These are phyloP conservation scores for Centrapalus pauciflorus DNA, from an alignment of 129 eudicot genomes.

Conservation along the genomic window DNA sequence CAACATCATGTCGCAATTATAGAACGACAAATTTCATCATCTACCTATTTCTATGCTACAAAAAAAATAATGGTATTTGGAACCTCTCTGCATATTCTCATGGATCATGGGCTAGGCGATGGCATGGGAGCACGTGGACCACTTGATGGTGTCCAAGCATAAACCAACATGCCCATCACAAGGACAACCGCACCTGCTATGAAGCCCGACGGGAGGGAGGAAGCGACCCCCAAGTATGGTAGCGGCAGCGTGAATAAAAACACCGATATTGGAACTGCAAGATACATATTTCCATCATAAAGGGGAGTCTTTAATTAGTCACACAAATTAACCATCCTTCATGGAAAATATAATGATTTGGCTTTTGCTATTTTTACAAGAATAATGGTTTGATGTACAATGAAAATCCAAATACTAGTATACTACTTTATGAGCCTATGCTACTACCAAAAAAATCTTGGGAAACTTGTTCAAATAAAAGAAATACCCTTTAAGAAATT, in stretches of 20 bases:
- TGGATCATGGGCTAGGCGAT: conserved; percentile 20
- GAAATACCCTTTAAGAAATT: too few species aligned
- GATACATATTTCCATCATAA: neutral
- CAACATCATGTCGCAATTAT: neutral
- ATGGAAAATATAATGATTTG: neutral
- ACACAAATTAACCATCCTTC: neutral
- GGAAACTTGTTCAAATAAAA: too few species aligned
- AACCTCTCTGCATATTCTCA: neutral
- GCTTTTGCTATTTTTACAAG: neutral
- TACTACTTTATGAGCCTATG: too few species aligned
- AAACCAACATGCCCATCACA: conserved; percentile 66
- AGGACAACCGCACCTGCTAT: conserved; percentile 67
- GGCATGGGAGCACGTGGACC: conserved; percentile 24
- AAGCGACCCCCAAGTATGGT: conserved; percentile 82
- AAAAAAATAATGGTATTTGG: neutral
- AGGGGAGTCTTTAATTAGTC: neutral
- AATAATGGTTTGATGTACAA: neutral
- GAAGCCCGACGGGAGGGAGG: conserved; percentile 91
- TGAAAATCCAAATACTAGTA: too few species aligned
- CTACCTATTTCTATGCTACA: conserved; percentile 12
- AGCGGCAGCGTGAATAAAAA: conserved; percentile 83
- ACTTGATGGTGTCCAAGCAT: conserved; percentile 65
- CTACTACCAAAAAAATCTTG: too few species aligned
- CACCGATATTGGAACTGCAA: conserved; percentile 84
- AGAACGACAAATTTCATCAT: neutral